Conservation (phyloP, 1,139 yeast genomes). For the Geotrichum cucujoidarum region DNA sequence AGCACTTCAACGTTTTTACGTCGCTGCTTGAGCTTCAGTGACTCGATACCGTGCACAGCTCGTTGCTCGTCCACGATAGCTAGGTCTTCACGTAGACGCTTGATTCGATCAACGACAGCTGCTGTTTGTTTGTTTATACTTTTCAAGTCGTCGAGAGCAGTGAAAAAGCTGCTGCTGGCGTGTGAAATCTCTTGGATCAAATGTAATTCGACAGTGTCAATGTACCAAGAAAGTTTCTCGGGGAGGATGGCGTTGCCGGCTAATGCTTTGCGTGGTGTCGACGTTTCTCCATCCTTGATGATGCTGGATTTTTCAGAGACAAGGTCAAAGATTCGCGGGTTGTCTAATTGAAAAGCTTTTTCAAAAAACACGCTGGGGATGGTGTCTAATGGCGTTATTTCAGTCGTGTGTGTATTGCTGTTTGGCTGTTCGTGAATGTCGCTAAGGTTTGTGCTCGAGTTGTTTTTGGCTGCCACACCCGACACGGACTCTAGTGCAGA, state of each 20-base stretch:
- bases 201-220: slow-evolving; percentile 80
- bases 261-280: slow-evolving; percentile 30
- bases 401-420: slow-evolving; percentile 20
- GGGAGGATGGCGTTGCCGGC: slow-evolving; percentile 58
- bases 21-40: slow-evolving; percentile 50
- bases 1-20: slow-evolving; percentile 57
- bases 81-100: slow-evolving; percentile 40
- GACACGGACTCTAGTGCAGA: slow-evolving; percentile 12
- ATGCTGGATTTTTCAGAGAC: slow-evolving; percentile 58
- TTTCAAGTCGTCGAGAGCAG: slow-evolving; percentile 72
- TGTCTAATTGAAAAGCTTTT: slow-evolving; percentile 71
- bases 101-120: slow-evolving; percentile 47
- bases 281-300: slow-evolving; percentile 17
- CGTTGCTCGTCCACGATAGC: slow-evolving; percentile 45
- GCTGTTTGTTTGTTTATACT: slow-evolving; percentile 56
- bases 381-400: slow-evolving; percentile 33
- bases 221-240: slow-evolving; percentile 72
- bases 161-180: slow-evolving; percentile 79
- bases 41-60: slow-evolving; percentile 49
- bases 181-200: slow-evolving; percentile 77
- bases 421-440: slow-evolving; percentile 13
- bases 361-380: slow-evolving; percentile 70
- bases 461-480: slow-evolving; percentile 8
- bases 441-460: slow-evolving; percentile 9
- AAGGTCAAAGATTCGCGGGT: slow-evolving; percentile 74